phyloP scores from a whole-genome alignment of 179 eudicot genomes.

The Corrigiola litoralis region DNA sequence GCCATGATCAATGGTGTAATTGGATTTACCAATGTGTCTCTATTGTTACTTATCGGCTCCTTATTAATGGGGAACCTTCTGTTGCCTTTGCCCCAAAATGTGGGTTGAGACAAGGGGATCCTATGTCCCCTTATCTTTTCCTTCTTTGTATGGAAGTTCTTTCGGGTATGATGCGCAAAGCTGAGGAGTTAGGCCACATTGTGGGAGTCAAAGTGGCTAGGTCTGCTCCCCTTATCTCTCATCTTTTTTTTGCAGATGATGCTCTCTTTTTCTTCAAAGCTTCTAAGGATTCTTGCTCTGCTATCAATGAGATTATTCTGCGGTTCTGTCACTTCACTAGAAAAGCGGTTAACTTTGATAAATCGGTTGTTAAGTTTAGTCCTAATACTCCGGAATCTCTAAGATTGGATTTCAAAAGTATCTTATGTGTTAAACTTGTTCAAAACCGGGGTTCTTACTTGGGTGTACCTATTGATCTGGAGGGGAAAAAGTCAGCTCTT shows the following conservation, averaged over 20 bases:
- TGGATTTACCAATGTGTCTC: neutral
- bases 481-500: too few species aligned
- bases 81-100: neutral
- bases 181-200: too few species aligned
- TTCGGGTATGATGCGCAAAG: too few species aligned
- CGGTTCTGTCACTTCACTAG: neutral
- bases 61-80: neutral
- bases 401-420: too few species aligned
- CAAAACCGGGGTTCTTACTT: too few species aligned
- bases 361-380: too few species aligned
- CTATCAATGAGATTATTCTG: neutral
- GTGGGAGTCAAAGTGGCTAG: neutral
- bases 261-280: neutral
- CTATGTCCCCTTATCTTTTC: neutral
- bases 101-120: constrained; percentile 7
- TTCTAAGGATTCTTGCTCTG: neutral
- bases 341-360: neutral
- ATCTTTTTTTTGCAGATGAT: neutral
- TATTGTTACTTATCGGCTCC: neutral
- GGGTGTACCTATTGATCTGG: too few species aligned
- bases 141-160: neutral
- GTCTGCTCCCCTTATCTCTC: neutral
- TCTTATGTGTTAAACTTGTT: too few species aligned
- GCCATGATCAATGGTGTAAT: too few species aligned
- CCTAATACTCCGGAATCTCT: too few species aligned